phyloP scores from a whole-genome alignment of 2,329 filamentous ascomycete species.

The Botryotinia globosa region DNA sequence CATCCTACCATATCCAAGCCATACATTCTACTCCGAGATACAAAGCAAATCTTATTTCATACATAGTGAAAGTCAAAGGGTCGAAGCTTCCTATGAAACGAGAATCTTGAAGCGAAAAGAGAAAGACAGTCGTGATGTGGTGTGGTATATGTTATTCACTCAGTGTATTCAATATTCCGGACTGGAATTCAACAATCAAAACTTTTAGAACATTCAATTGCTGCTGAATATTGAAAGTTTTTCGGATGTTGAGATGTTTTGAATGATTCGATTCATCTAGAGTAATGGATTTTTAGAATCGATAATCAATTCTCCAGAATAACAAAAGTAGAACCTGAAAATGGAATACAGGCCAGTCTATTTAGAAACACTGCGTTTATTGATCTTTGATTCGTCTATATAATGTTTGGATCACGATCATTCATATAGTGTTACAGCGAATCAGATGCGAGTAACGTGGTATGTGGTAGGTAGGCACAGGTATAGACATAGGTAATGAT shows the following conservation, averaged over 20 bases:
- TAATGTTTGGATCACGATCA: neutral
- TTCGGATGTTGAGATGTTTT: neutral
- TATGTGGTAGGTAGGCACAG: neutral
- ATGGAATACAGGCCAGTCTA: neutral
- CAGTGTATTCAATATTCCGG: neutral
- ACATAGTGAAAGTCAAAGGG: neutral
- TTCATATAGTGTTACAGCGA: neutral
- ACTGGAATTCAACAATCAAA: neutral
- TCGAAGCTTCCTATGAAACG: neutral
- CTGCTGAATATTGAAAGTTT: neutral
- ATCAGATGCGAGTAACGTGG: neutral
- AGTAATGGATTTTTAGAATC: neutral
- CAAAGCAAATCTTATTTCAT: neutral
- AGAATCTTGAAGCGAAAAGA: neutral
- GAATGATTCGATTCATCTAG: neutral
- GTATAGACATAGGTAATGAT: neutral
- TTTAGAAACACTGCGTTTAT: neutral
- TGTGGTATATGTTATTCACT: neutral
- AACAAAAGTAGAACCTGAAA: neutral
- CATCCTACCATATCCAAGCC: neutral
- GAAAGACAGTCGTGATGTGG: neutral
- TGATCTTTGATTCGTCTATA: neutral
- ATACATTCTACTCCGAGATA: neutral
- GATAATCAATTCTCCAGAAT: neutral
- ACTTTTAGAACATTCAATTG: fast-evolving